Conservation (phyloP, 2,329 filamentous ascomycete genomes). For the Dactylella cylindrospora region DNA sequence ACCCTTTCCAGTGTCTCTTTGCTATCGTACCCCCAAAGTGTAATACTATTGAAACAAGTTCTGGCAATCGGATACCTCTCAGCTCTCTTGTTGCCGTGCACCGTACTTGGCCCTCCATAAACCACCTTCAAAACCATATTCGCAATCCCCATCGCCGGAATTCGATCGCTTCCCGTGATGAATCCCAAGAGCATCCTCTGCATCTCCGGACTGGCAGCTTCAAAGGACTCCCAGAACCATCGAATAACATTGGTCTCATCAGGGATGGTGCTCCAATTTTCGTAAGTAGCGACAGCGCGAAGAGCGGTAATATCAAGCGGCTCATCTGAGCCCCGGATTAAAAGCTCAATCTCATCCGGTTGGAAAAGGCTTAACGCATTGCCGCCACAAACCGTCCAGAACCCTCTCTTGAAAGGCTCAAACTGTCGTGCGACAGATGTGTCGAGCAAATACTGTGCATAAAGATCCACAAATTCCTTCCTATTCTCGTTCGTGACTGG, state of each 20-base stretch:
- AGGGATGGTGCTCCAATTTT: constrained; percentile 66
- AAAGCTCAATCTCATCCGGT: constrained; percentile 85
- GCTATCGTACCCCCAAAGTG: constrained; percentile 70
- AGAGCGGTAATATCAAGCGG: constrained; percentile 75
- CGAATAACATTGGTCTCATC: constrained; percentile 62
- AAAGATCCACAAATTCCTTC: constrained; percentile 81
- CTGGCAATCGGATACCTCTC: constrained; percentile 78
- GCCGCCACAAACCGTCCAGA: constrained; percentile 86
- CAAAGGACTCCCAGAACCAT: constrained; percentile 90
- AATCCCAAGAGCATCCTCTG: constrained; percentile 81
- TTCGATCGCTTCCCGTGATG: constrained; percentile 85
- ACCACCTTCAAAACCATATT: constrained; percentile 74
- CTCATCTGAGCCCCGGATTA: constrained; percentile 83
- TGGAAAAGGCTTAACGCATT: constrained; percentile 80
- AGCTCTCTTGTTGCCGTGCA: constrained; percentile 59
- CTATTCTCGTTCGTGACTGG: constrained; percentile 82
- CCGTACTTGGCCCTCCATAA: constrained; percentile 61
- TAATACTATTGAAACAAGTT: constrained; percentile 87
- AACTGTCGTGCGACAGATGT: constrained; percentile 77
- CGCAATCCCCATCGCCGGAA: constrained; percentile 82
- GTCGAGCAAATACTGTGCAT: constrained; percentile 78
- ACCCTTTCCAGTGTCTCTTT: constrained; percentile 68
- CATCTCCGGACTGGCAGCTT: constrained; percentile 63
- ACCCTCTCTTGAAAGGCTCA: constrained; percentile 89
- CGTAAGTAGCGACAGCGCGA: constrained; percentile 74